These are phyloP conservation scores for Paramecium caudatum DNA, from an alignment of 73 alveolate genomes.

Conservation along the genomic window DNA sequence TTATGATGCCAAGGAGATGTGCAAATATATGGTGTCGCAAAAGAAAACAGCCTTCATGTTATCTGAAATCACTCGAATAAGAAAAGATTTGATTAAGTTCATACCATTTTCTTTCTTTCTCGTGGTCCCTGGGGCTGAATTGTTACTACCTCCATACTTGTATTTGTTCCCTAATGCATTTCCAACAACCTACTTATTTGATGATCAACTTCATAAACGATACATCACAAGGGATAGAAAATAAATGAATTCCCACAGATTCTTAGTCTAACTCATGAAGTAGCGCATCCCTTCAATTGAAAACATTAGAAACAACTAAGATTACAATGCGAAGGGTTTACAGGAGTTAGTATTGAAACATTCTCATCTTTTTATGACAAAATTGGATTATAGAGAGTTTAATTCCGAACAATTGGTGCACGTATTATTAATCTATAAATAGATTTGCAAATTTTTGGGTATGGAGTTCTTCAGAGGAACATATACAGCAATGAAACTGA, in stretches of 20 bases:
- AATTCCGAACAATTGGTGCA: conserved; percentile 71
- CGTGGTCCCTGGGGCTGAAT: conserved; percentile 91
- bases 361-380: conserved; percentile 39
- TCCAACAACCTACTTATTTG: conserved; percentile 84
- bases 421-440: background rate
- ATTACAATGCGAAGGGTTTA: conserved; percentile 64
- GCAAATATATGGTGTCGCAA: background rate
- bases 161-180: conserved; percentile 92
- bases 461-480: conserved; percentile 78
- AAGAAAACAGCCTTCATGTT: conserved; percentile 71
- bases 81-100: conserved; percentile 86
- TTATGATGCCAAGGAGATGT: background rate
- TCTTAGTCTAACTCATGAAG: conserved; percentile 36
- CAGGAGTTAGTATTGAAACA: conserved; percentile 45
- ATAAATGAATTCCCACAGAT: conserved; percentile 66
- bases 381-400: conserved; percentile 53
- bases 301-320: conserved; percentile 66
- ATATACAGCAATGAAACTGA: conserved; percentile 61
- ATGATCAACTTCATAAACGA: conserved; percentile 45
- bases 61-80: conserved; percentile 66
- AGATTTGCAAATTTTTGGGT: conserved; percentile 72
- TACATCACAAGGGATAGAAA: conserved; percentile 64
- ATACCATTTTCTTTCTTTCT: conserved; percentile 92
- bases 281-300: conserved; percentile 63
- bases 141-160: conserved; percentile 90